phyloP scores from a whole-genome alignment of 1,284 basidiomycete species.

The Rhizoctonia solani region DNA sequence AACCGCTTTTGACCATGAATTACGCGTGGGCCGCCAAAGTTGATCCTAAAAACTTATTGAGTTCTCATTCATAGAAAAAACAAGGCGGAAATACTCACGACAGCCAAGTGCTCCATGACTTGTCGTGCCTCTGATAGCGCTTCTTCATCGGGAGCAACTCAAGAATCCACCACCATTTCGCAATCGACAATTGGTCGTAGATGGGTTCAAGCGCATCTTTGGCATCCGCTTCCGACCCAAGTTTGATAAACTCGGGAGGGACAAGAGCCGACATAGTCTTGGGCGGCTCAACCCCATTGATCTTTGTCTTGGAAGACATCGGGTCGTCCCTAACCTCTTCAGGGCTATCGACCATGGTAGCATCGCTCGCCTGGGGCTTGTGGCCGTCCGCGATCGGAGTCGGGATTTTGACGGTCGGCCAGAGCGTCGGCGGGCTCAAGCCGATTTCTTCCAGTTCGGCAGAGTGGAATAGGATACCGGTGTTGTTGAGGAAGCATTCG shows the following conservation, averaged over 20 bases:
- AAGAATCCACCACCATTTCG: slow-evolving; percentile 37
- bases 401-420: slow-evolving; percentile 14
- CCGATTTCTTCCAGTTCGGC: slow-evolving; percentile 38
- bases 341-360: no score
- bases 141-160: slow-evolving; percentile 35
- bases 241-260: no score
- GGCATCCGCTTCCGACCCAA: slow-evolving; percentile 20
- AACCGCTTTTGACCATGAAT: slow-evolving; percentile 31
- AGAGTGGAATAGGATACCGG: slow-evolving; percentile 41
- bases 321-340: no score
- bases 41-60: background rate
- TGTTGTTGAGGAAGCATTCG: no score
- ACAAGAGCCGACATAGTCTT: no score
- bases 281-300: background rate
- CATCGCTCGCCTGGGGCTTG: no score
- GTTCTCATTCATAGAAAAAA: no score
- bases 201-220: slow-evolving; percentile 6
- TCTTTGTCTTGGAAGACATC: background rate
- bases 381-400: background rate
- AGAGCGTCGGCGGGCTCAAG: slow-evolving; percentile 37
- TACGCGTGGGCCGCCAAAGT: slow-evolving; percentile 12
- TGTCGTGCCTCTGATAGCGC: slow-evolving; percentile 31
- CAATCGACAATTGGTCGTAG: slow-evolving; percentile 36
- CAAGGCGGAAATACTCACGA: background rate
- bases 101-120: slow-evolving; percentile 14